These are phyloP conservation scores for Mycosarcoma maydis DNA, from an alignment of 1,284 basidiomycete species.

Conservation along the genomic window DNA sequence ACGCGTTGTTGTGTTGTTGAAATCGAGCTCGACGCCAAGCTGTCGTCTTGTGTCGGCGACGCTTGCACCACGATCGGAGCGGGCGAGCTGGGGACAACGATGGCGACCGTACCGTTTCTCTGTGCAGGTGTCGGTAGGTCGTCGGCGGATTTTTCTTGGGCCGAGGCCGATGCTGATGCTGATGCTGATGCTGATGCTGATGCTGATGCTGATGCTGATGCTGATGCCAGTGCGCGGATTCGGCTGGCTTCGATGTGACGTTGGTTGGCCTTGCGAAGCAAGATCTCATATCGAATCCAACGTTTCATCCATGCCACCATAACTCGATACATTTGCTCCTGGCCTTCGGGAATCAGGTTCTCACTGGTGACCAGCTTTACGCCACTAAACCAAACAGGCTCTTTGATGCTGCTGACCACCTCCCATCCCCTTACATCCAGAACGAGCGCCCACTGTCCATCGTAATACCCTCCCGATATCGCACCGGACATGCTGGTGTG, in stretches of 20 bases:
- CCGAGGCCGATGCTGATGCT: too few relatives aligned
- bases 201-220: too few relatives aligned
- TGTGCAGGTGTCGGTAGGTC: constrained; percentile 33
- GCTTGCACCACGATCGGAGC: constrained; percentile 19
- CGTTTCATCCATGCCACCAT: constrained; percentile 20
- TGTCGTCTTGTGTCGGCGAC: too few relatives aligned
- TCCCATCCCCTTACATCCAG: constrained; percentile 32
- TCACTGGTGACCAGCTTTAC: constrained; percentile 28
- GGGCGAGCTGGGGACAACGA: background rate
- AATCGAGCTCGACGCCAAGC: too few relatives aligned
- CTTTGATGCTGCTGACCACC: constrained; percentile 23
- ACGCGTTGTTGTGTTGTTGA: too few relatives aligned
- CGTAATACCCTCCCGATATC: background rate
- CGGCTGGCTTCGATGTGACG: too few relatives aligned
- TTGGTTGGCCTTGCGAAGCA: constrained; percentile 6
- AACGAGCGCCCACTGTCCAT: constrained; percentile 19
- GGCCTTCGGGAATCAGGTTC: constrained; percentile 9
- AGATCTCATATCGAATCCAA: constrained; percentile 18
- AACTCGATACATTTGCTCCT: background rate
- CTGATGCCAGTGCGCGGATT: too few relatives aligned
- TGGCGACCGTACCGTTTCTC: constrained; percentile 1
- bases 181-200: too few relatives aligned
- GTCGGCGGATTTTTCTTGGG: background rate
- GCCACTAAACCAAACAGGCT: constrained; percentile 28
- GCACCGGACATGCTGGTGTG: too few relatives aligned